A percentile compares a stretch with the other conserved stretches of the same genome.
Evolutionary conservation across 305 asterid genomes (phyloP).

Genomic region (Solanum hybrid): DNA sequence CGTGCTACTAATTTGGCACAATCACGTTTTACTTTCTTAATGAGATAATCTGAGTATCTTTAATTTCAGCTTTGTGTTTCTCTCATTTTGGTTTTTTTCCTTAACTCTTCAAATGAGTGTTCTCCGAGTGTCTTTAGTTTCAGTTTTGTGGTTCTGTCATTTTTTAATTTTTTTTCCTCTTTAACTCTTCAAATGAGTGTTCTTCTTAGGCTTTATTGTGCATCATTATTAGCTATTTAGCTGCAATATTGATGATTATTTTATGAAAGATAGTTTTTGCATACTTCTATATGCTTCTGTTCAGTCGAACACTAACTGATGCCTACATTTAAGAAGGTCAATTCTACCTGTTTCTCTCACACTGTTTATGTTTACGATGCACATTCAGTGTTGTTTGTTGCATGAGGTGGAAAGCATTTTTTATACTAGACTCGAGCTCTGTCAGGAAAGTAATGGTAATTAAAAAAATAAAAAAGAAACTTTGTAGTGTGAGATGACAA

Average conservation of each 20-base stretch:
- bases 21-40: not conserved
- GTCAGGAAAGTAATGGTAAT: not conserved
- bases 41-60: not conserved
- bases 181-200: not conserved
- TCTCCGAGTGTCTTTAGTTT: not conserved
- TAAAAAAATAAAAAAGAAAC: not conserved
- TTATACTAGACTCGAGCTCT: not conserved
- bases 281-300: not conserved
- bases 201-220: not conserved
- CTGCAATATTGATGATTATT: not conserved
- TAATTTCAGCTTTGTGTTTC: not conserved
- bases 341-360: not conserved
- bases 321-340: not conserved
- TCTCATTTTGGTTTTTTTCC: not conserved
- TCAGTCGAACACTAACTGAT: not conserved
- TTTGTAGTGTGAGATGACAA: not conserved
- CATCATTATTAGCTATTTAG: not conserved
- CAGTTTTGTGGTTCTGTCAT: not conserved
- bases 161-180: not conserved
- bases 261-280: not conserved
- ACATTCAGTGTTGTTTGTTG: no score
- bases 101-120: not conserved
- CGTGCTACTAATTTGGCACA: slow-evolving; percentile 7
- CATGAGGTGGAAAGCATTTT: not conserved
- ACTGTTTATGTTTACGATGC: not conserved